Evolutionary conservation across 2,329 filamentous ascomycete species (phyloP).

Genomic region (Akanthomyces muscarius): DNA sequence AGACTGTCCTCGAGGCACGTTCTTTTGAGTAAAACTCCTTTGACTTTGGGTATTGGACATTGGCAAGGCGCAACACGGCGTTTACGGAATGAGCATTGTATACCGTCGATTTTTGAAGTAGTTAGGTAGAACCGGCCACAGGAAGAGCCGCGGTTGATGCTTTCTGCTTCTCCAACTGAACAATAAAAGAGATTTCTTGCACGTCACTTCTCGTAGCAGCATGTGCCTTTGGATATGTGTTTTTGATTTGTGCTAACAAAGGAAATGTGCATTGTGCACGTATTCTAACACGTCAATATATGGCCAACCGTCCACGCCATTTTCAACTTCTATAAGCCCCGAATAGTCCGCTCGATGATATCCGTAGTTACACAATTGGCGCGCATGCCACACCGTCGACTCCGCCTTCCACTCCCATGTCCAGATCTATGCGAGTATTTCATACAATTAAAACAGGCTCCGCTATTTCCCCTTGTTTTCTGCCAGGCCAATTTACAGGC

Average conservation of each 20-base stretch:
- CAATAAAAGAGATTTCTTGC: too few species aligned
- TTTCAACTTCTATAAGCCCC: slow-evolving; percentile 4
- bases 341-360: slow-evolving; percentile 12
- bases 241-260: slow-evolving; percentile 8
- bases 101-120: background rate
- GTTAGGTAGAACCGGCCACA: too few species aligned
- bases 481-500: slow-evolving; percentile 34
- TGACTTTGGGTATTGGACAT: background rate
- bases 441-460: slow-evolving; percentile 16
- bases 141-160: background rate
- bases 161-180: background rate
- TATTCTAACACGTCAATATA: background rate
- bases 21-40: slow-evolving; percentile 41
- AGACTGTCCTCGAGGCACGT: slow-evolving; percentile 51
- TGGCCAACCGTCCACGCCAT: background rate
- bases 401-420: background rate
- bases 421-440: slow-evolving; percentile 6
- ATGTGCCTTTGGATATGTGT: background rate
- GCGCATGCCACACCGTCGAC: background rate
- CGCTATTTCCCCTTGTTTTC: background rate
- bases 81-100: background rate
- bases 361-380: slow-evolving; percentile 9
- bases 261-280: slow-evolving; percentile 8
- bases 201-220: background rate
- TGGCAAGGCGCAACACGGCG: slow-evolving; percentile 1